phyloP scores from a whole-genome alignment of 75 land plant species.

The Selaginella moellendorffii region DNA sequence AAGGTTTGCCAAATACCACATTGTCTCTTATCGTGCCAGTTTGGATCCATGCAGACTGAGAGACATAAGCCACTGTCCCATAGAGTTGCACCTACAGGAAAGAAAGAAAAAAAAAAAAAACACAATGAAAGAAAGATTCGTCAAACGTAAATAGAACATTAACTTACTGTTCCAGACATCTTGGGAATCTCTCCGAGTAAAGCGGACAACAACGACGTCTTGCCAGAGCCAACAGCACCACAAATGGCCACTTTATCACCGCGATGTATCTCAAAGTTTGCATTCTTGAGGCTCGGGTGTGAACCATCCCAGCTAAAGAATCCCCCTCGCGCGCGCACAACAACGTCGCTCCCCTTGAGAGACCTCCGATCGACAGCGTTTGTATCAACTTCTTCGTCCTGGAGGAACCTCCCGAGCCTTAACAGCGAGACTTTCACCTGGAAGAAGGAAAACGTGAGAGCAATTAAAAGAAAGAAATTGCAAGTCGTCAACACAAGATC shows the following conservation, averaged over 20 bases:
- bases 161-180: constrained; percentile 1
- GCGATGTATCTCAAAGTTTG: not conserved
- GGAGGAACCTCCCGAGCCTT: not conserved
- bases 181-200: constrained; percentile 4
- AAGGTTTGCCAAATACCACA: not conserved
- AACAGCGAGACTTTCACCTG: not conserved
- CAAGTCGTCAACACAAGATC: too few relatives aligned
- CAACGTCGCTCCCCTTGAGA: not conserved
- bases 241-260: constrained; percentile 2
- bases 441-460: too few relatives aligned
- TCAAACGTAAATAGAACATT: not conserved
- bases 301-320: constrained; percentile 5
- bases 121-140: too few relatives aligned
- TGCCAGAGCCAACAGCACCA: constrained; percentile 7
- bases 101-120: too few relatives aligned
- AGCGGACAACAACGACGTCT: not conserved
- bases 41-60: constrained; percentile 10
- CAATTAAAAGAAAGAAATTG: too few relatives aligned
- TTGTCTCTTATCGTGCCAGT: constrained; percentile 3
- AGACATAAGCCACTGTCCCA: constrained; percentile 1
- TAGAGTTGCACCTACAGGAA: not conserved
- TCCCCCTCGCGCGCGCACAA: not conserved
- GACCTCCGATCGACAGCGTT: not conserved
- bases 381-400: constrained; percentile 4
- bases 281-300: not conserved